Evolutionary conservation across 176 grass and related monocot genomes (phyloP).

Genomic region (Secale cereale): DNA sequence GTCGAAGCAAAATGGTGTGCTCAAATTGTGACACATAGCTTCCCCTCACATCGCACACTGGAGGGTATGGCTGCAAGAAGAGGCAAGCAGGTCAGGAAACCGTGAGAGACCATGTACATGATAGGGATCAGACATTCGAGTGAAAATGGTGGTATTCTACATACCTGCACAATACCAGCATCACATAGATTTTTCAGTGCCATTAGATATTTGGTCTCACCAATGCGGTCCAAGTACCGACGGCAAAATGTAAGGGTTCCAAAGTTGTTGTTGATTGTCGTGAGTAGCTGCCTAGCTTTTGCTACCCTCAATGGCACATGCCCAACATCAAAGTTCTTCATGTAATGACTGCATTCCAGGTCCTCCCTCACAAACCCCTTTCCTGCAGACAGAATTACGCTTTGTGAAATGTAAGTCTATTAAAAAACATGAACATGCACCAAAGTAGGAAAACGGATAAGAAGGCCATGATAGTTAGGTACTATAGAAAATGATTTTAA

Average conservation of each 20-base stretch:
- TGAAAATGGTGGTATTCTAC: too few species aligned
- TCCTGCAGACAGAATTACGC: slow-evolving; percentile 37
- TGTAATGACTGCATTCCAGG: slow-evolving; percentile 96
- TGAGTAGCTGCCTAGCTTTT: slow-evolving; percentile 79
- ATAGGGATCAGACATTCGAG: too few species aligned
- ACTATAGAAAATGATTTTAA: neutral
- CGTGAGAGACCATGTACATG: neutral
- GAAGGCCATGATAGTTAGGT: neutral
- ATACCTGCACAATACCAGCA: too few species aligned
- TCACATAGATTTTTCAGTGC: slow-evolving; percentile 92
- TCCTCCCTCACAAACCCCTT: slow-evolving; percentile 91
- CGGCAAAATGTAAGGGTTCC: slow-evolving; percentile 90
- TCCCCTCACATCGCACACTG: slow-evolving; percentile 78
- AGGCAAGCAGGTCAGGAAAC: slow-evolving; percentile 3
- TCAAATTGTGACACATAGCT: slow-evolving; percentile 97
- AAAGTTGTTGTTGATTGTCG: slow-evolving; percentile 93
- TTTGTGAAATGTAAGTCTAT: neutral
- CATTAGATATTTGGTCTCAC: slow-evolving; percentile 96
- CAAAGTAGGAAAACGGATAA: neutral
- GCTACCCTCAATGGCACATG: slow-evolving; percentile 83
- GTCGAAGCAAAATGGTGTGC: slow-evolving; percentile 90
- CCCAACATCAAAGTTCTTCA: slow-evolving; percentile 93
- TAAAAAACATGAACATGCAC: neutral
- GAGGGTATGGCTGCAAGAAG: slow-evolving; percentile 56
- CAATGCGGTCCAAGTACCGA: slow-evolving; percentile 80